A percentile compares a stretch with the other conserved stretches of the same genome.
phyloP scores from a whole-genome alignment of 1,284 basidiomycete species.

The Pascua sp. region DNA sequence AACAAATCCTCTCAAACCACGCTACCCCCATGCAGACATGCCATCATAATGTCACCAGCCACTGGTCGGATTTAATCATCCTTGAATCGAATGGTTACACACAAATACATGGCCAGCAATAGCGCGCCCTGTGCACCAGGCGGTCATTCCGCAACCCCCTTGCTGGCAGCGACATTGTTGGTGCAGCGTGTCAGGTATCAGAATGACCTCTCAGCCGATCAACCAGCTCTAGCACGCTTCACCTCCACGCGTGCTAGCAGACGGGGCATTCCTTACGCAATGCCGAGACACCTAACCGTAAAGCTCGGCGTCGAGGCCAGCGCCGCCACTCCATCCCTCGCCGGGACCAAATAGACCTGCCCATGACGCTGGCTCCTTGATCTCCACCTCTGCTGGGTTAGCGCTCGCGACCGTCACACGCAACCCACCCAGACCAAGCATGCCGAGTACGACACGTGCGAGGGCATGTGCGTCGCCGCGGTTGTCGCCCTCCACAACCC shows the following conservation, averaged over 20 bases:
- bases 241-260: background rate
- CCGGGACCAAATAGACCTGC: constrained; percentile 41
- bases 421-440: background rate
- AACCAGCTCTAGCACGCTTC: background rate
- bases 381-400: constrained; percentile 14
- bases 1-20: too few relatives aligned
- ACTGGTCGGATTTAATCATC: too few relatives aligned
- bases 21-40: too few relatives aligned
- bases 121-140: too few relatives aligned
- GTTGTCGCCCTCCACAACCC: constrained; percentile 73
- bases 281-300: constrained; percentile 34
- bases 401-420: background rate
- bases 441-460: constrained; percentile 50
- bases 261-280: too few relatives aligned
- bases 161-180: background rate
- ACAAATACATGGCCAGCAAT: too few relatives aligned
- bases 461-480: constrained; percentile 62
- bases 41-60: too few relatives aligned
- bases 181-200: background rate
- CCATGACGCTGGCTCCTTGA: constrained; percentile 40
- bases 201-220: too few relatives aligned
- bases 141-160: background rate
- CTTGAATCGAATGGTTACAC: too few relatives aligned
- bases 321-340: constrained; percentile 45
- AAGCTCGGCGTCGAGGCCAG: constrained; percentile 38